Evolutionary conservation across 202 grass and related monocot genomes (phyloP).

Genomic region (Schoenoplectus triqueter): DNA sequence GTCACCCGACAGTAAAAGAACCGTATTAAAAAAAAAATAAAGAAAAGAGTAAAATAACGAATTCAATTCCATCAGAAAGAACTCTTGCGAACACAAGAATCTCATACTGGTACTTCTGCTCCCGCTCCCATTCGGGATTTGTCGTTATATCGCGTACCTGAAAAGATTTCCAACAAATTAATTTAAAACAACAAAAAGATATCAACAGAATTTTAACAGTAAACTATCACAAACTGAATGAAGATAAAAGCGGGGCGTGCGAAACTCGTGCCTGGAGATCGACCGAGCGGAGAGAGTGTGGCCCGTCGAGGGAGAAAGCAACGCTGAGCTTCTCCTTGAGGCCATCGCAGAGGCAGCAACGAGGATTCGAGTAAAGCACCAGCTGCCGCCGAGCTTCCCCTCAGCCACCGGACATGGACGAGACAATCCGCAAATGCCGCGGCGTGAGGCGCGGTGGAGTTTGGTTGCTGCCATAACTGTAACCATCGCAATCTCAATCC

Average conservation of each 20-base stretch:
- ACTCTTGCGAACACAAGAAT: slow-evolving; percentile 85
- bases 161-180: background rate
- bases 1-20: slow-evolving; percentile 2
- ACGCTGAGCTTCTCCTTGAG: slow-evolving; percentile 89
- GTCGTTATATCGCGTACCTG: slow-evolving; percentile 83
- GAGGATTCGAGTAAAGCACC: slow-evolving; percentile 71
- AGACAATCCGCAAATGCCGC: no score
- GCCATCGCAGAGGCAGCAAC: slow-evolving; percentile 87
- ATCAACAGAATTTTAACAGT: background rate
- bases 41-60: slow-evolving; percentile 5
- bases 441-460: no score
- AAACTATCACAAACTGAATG: background rate
- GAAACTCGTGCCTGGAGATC: slow-evolving; percentile 83
- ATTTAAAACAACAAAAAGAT: background rate
- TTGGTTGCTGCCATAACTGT: no score
- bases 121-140: slow-evolving; percentile 75
- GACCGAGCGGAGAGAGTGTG: slow-evolving; percentile 61
- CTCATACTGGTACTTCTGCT: slow-evolving; percentile 84
- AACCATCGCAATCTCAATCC: no score
- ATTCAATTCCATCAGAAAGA: slow-evolving; percentile 76
- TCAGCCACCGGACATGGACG: no score
- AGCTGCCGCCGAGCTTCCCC: no score
- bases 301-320: slow-evolving; percentile 58
- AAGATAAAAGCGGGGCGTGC: no score
- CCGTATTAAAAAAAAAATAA: slow-evolving; percentile 7